Conservation (phyloP, 2,329 filamentous ascomycete genomes). For the Arthrobotrys conoides region DNA sequence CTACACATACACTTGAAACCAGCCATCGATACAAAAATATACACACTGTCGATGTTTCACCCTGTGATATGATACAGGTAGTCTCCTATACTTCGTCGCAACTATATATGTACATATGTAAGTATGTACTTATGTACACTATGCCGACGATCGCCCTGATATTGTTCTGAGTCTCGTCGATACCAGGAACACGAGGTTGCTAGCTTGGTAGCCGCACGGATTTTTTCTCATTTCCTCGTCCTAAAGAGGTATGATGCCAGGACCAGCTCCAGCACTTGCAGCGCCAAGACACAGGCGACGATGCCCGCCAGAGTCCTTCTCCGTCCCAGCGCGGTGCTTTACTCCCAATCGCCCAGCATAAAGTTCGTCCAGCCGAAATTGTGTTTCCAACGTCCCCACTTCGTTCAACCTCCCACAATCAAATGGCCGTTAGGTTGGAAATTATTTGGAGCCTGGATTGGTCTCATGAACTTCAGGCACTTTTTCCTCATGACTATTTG, state of each 20-base stretch:
- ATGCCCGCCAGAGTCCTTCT: constrained; percentile 20
- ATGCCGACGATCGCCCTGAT: constrained; percentile 18
- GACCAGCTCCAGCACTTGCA: constrained; percentile 33
- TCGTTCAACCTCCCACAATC: constrained; percentile 30
- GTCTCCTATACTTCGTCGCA: constrained; percentile 1
- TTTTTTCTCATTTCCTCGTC: constrained; percentile 34
- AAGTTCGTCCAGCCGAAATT: constrained; percentile 54
- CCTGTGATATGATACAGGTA: background rate
- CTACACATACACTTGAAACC: constrained; percentile 18
- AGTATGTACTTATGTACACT: background rate
- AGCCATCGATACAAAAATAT: constrained; percentile 37
- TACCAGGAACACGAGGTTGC: constrained; percentile 19
- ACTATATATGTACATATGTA: background rate
- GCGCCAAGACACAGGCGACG: constrained; percentile 51
- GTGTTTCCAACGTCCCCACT: constrained; percentile 47
- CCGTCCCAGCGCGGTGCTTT: constrained; percentile 44
- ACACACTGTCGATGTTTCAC: constrained; percentile 7
- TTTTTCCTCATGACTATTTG: constrained; percentile 26
- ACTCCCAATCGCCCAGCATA: constrained; percentile 19
- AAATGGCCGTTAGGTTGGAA: constrained; percentile 15
- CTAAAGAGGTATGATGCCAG: constrained; percentile 33
- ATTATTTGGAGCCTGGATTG: constrained; percentile 36
- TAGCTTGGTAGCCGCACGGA: constrained; percentile 28
- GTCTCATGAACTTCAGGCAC: constrained; percentile 19
- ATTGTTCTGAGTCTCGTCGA: constrained; percentile 10